Base-by-base conservation (phyloP, 495 filamentous ascomycete species). In the Aspergillus egyptiacus region DNA sequence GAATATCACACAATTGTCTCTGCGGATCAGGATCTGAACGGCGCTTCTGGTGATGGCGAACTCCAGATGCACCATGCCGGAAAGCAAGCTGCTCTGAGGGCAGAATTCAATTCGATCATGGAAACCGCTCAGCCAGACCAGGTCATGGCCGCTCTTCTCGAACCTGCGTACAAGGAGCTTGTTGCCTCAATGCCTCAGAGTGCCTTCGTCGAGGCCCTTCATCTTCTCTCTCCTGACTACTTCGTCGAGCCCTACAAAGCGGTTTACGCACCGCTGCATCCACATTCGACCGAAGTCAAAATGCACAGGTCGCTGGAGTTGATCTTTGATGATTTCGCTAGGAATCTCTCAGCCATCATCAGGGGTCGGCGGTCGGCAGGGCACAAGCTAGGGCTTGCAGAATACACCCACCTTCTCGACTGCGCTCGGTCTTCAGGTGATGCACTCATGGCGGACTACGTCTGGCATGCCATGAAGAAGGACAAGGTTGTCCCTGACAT, bases 351-450 rank as follows among this genome's bases (percentile, higher is more conserved):
- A 15, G 49, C 44, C 0, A 66, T 82, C 11, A 46, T 71, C 0
- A 39, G 46, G n/a, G 64, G 66, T 14, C 62, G 78, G 39, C 54
- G 51, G 4, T 41, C 38, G 1, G 55, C 47, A 0, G 68, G 64
- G 0, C 32, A 59, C 20, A 17, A 25, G 8, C 49, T 79, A 10
- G 60, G 60, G 14, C 58, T 76, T 18, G 60, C 59, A 0, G 81
- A 84, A 47, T 83, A 78, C 56, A 75, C 64, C 1, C 73, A 79
- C 44, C 64, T 85, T 11, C 67, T 86, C 18, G 68, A 73, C 40
- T 77, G 75, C 58, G 76, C 79, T 11, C 59, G 68, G 8, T 70
- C 73, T 4, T 69, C 75, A 22, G 74, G 73, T 6, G 64, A 81
- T 59, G 57, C 40, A 0, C 30, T 51, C 1, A 57, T 73, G 34